These are phyloP conservation scores for Pythium aristosporum DNA, from an alignment of 352 stramenopile species.

Conservation along the genomic window DNA sequence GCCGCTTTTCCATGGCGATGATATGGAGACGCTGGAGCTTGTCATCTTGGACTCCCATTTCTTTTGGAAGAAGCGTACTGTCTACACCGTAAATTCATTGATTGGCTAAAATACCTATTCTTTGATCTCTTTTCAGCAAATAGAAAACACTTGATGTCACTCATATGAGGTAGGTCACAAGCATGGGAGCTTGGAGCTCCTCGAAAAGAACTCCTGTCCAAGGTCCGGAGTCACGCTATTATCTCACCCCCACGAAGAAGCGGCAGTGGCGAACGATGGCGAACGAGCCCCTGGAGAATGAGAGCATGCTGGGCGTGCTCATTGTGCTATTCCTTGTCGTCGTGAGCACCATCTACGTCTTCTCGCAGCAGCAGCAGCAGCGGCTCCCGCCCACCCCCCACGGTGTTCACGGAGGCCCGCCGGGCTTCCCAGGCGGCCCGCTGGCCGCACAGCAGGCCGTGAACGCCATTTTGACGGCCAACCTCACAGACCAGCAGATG, in stretches of 20 bases:
- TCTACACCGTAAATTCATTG: background rate
- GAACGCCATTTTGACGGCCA: conserved; percentile 38
- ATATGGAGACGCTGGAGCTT: too few relatives aligned
- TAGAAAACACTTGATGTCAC: background rate
- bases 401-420: background rate
- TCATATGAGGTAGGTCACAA: conserved; percentile 13
- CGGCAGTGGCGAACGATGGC: conserved; percentile 19
- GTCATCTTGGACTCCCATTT: too few relatives aligned
- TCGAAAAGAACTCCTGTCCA: background rate
- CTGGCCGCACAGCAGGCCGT: conserved; percentile 17
- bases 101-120: conserved; percentile 7
- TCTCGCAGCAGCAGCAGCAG: conserved; percentile 50
- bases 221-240: conserved; percentile 7
- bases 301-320: conserved; percentile 67
- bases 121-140: conserved; percentile 12
- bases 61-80: too few relatives aligned
- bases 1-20: too few relatives aligned
- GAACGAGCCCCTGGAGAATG: conserved; percentile 53
- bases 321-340: conserved; percentile 71
- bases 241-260: background rate
- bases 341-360: conserved; percentile 75
- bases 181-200: background rate
- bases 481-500: conserved; percentile 50
- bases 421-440: conserved; percentile 1
- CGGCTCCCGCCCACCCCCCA: conserved; percentile 17